phyloP scores from a whole-genome alignment of 2,329 filamentous ascomycete genomes.

The Aureobasidium sp. region DNA sequence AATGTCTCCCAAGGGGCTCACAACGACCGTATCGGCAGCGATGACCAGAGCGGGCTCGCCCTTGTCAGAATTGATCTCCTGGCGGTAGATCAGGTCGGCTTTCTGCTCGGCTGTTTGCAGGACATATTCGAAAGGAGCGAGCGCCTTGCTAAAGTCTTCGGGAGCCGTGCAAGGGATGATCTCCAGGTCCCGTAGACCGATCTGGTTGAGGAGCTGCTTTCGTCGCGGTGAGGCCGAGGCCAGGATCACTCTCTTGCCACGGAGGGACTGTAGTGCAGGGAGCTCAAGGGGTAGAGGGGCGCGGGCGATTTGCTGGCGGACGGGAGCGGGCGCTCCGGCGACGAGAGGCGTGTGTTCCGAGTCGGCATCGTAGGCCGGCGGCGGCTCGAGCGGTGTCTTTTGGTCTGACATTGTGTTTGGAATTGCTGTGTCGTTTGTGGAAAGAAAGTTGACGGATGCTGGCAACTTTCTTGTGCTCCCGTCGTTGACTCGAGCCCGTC shows the following conservation, averaged over 20 bases:
- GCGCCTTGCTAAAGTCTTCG: slow-evolving; percentile 74
- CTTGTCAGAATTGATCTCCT: slow-evolving; percentile 47
- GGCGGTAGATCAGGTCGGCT: slow-evolving; percentile 61
- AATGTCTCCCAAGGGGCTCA: slow-evolving; percentile 66
- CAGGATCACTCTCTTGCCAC: slow-evolving; percentile 73
- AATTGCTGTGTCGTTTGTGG: background rate
- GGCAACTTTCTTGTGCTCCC: background rate
- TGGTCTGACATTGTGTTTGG: slow-evolving; percentile 18
- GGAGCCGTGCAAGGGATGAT: slow-evolving; percentile 73
- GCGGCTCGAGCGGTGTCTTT: slow-evolving; percentile 33
- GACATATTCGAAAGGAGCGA: slow-evolving; percentile 85
- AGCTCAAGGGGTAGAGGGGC: slow-evolving; percentile 63
- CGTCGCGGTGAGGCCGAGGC: slow-evolving; percentile 83
- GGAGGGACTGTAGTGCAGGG: slow-evolving; percentile 67
- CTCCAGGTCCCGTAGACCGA: slow-evolving; percentile 75
- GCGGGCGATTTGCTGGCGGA: slow-evolving; percentile 27
- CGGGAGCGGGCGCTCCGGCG: slow-evolving; percentile 17
- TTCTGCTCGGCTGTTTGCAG: slow-evolving; percentile 78
- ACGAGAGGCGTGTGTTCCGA: slow-evolving; percentile 18
- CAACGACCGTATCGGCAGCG: slow-evolving; percentile 84
- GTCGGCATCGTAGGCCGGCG: slow-evolving; percentile 34
- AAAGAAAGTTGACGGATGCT: background rate
- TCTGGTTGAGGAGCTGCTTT: slow-evolving; percentile 65
- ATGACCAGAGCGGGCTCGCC: slow-evolving; percentile 78
- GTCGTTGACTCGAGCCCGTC: background rate